Percentiles rank a stretch among this genome's conserved stretches.
Conservation (phyloP, 2,329 filamentous ascomycete species). For the Madurella fahalii region DNA sequence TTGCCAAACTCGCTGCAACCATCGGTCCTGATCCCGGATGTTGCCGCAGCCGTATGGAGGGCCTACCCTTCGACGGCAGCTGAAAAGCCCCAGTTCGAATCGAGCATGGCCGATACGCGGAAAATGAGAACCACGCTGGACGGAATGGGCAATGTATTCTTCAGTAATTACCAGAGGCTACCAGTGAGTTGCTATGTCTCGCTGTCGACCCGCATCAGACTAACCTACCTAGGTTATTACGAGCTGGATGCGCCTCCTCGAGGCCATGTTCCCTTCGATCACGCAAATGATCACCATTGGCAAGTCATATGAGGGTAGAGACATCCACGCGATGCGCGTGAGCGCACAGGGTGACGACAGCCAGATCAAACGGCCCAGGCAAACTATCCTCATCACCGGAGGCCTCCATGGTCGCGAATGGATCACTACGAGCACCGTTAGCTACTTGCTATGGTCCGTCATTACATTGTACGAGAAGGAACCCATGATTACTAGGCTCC, state of each 20-base stretch:
- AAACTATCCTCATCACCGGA: constrained; percentile 57
- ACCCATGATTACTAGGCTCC: constrained; percentile 66
- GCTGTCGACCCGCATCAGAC: not conserved
- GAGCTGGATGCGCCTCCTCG: constrained; percentile 88
- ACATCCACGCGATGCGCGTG: constrained; percentile 77
- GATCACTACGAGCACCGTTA: constrained; percentile 90
- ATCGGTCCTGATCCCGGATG: constrained; percentile 75
- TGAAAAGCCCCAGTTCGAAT: constrained; percentile 21
- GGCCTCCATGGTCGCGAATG: constrained; percentile 94
- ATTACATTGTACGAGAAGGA: constrained; percentile 77
- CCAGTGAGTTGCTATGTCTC: constrained; percentile 48
- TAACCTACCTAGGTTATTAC: constrained; percentile 47
- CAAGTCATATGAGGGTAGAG: constrained; percentile 80
- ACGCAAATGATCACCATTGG: constrained; percentile 73
- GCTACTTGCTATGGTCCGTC: constrained; percentile 83
- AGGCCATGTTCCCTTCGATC: constrained; percentile 83
- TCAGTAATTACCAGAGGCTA: constrained; percentile 85
- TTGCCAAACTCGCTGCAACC: constrained; percentile 70
- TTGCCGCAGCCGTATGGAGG: constrained; percentile 71
- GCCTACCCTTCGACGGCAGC: constrained; percentile 58
- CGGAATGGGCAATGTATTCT: constrained; percentile 72
- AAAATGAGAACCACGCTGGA: constrained; percentile 32
- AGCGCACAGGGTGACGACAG: constrained; percentile 41
- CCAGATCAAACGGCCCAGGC: constrained; percentile 31
- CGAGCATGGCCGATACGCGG: constrained; percentile 28